Conservation (phyloP, 163 green algal genomes). For the Chloromonas sp. region DNA sequence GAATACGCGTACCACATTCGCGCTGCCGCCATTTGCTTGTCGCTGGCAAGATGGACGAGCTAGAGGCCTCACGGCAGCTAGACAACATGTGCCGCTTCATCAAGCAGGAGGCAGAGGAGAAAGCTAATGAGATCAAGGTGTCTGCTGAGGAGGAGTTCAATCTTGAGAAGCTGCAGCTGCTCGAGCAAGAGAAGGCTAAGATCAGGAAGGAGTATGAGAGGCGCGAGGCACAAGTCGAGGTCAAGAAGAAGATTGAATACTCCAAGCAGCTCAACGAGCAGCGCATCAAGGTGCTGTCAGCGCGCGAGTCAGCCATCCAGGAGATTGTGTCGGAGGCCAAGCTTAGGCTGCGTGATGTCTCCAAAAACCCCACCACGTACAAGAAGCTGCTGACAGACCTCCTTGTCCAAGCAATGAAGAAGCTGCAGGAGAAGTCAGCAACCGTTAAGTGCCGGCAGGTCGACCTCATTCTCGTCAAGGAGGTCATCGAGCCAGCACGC, state of each 20-base stretch:
- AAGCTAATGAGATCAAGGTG: constrained; percentile 93
- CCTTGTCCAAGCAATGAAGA: constrained; percentile 73
- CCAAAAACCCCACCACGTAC: constrained; percentile 69
- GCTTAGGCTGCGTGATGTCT: constrained; percentile 49
- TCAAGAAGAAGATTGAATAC: constrained; percentile 98
- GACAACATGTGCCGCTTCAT: constrained; percentile 95
- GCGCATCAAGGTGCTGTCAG: constrained; percentile 87
- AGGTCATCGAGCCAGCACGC: constrained; percentile 51
- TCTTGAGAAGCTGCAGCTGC: constrained; percentile 92
- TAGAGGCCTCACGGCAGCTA: constrained; percentile 39
- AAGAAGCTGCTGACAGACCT: constrained; percentile 77
- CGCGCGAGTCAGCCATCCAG: constrained; percentile 76
- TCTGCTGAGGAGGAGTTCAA: constrained; percentile 99
- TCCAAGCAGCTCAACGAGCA: constrained; percentile 95
- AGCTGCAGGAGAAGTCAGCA: constrained; percentile 59
- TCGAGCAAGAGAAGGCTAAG: constrained; percentile 93
- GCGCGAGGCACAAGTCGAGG: constrained; percentile 83
- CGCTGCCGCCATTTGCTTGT: no score
- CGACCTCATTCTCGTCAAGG: constrained; percentile 46
- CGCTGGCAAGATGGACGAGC: neutral
- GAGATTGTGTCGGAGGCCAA: constrained; percentile 62
- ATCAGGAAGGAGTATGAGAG: constrained; percentile 95
- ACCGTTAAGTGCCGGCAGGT: constrained; percentile 46
- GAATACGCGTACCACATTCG: no score
- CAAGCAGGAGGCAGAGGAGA: constrained; percentile 97